These are phyloP conservation scores for Sporothrix humicola DNA, from an alignment of 2,329 filamentous ascomycete species.

Conservation along the genomic window DNA sequence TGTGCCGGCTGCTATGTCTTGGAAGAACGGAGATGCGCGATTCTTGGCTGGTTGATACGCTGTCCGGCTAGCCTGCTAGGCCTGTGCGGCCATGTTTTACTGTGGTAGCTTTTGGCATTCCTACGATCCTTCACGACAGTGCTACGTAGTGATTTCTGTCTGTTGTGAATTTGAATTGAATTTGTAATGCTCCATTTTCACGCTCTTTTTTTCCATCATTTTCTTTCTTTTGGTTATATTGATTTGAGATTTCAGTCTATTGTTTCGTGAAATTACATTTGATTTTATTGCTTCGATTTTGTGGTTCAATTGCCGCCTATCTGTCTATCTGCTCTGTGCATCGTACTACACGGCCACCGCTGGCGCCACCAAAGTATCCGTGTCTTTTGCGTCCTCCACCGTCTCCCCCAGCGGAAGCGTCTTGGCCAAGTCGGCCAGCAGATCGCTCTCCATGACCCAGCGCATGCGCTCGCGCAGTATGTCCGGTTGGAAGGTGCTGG, in stretches of 20 bases:
- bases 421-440: constrained; percentile 35
- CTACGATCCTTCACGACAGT: neutral
- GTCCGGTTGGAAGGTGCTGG: constrained; percentile 29
- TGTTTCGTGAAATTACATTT: neutral
- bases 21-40: constrained; percentile 1
- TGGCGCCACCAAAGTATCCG: neutral
- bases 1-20: neutral
- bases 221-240: neutral
- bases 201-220: neutral
- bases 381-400: neutral
- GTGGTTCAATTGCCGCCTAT: no score
- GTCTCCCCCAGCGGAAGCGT: constrained; percentile 14
- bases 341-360: neutral
- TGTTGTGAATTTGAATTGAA: neutral
- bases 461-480: constrained; percentile 36
- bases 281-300: neutral
- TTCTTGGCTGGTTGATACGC: neutral
- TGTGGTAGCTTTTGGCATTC: neutral
- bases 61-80: neutral
- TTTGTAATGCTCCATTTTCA: neutral
- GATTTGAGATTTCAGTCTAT: neutral
- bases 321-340: no score
- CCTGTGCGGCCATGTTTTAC: neutral
- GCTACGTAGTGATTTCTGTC: neutral
- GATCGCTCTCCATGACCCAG: constrained; percentile 37